Evolutionary conservation across 2,329 filamentous ascomycete genomes (phyloP), one percentile per base, ranked within the genome.

Genomic region (Colletotrichum neosansevieriae): DNA sequence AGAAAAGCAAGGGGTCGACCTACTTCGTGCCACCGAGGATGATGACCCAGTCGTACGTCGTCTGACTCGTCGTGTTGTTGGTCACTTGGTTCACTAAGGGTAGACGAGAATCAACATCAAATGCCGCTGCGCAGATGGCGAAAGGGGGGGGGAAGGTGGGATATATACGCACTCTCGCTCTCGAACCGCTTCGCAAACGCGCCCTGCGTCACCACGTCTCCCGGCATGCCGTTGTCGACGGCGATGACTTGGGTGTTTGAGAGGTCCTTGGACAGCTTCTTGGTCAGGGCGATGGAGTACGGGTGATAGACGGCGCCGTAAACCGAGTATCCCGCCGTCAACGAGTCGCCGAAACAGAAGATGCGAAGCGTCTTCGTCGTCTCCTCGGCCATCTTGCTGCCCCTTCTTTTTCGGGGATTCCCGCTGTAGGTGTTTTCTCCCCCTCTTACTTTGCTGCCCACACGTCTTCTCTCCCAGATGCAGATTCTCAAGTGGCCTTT

Each of bases 21-120:
- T 78, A 85, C 80, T 91, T 92, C 56, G 89, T 91, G 2, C 89
- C 89, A 9, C 87, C 89, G 2, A 92, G 82, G 4, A 91, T 77
- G 36, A 92, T 84, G 13, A 86, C 84, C 87, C 88, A 91, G 79
- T 91, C 86, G 71, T 81, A 89, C 1, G 70, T 65, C 6, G 71
- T 44, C 19, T 9, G 49, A 29, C 7, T 34, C 15, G 13, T 17
- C 10, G 49, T 91, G 79, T 91, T 86, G 70, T 80, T 88, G 0
- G 71, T 65, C 10, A 71, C 45, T 17, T 63, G 58, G 38, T 61
- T 67, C 54, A 64, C 68, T 73, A 44, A 65, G 58, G 57, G 47
- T 53, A 64, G 49, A 12, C n/a, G 2, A 29, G 29, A 29, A 62
- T 58, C 63, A 63, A 53, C 34, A 63, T 50, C 38, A 9, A 9